Conservation (phyloP, 768 basidiomycete species). For the Pseudohyphozyma bogoriensis region DNA sequence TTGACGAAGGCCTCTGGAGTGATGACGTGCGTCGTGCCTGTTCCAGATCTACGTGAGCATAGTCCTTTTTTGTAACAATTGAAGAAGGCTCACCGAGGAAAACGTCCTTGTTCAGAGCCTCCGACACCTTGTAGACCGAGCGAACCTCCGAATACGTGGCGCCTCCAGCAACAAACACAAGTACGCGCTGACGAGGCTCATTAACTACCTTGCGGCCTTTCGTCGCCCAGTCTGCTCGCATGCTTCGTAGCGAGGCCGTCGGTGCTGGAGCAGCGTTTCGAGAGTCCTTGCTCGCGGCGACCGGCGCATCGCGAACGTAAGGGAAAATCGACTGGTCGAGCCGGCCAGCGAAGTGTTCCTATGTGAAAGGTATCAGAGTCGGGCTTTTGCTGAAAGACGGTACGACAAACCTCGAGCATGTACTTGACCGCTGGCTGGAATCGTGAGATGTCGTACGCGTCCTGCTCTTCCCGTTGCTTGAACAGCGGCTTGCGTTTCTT, state of each 20-base stretch:
- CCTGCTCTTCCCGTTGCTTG: slow-evolving; percentile 71
- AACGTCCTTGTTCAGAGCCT: slow-evolving; percentile 69
- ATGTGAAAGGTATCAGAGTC: background rate
- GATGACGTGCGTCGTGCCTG: slow-evolving; percentile 74
- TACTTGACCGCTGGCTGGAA: slow-evolving; percentile 74
- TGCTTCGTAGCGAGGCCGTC: slow-evolving; percentile 64
- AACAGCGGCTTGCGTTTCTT: slow-evolving; percentile 48
- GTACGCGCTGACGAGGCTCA: slow-evolving; percentile 53
- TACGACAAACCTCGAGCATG: slow-evolving; percentile 63
- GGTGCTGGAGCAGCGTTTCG: slow-evolving; percentile 42
- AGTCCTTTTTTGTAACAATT: too few species aligned
- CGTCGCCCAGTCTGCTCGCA: slow-evolving; percentile 35
- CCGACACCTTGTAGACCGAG: slow-evolving; percentile 70
- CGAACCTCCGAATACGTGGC: slow-evolving; percentile 94
- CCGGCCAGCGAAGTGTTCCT: slow-evolving; percentile 74
- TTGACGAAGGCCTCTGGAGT: slow-evolving; percentile 77
- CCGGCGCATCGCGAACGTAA: slow-evolving; percentile 65
- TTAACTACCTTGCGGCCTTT: slow-evolving; percentile 42
- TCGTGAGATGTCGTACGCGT: slow-evolving; percentile 92
- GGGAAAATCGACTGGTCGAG: slow-evolving; percentile 76
- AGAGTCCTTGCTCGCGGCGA: slow-evolving; percentile 37
- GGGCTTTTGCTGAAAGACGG: background rate
- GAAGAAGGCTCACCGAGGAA: slow-evolving; percentile 59
- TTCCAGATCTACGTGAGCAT: background rate
- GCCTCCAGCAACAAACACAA: slow-evolving; percentile 88